Base-by-base conservation (phyloP, 106 monocot genomes). In the Dendrobium huoshanense region DNA sequence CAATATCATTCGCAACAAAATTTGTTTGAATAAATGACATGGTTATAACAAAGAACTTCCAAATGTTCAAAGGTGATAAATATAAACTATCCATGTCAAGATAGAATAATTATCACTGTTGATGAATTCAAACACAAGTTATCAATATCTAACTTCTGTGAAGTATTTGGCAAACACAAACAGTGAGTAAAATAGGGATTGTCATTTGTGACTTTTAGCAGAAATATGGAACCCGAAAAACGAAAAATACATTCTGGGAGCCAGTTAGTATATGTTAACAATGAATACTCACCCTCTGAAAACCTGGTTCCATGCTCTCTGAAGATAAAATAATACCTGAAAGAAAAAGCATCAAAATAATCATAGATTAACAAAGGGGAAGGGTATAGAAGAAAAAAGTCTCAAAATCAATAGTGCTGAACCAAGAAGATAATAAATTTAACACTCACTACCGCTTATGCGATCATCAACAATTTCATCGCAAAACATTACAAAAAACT, bases 251-350 rank as follows among this genome's bases (percentile, higher is more conserved):
- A 67, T 67, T 67, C 11, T 25, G 9, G 5, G 24, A 67, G 11
- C 27, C 27, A 67, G 11, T 5, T 58, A 67, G 67, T 19, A 29
- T 9, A 29, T 24, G 20, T 4, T 20, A 51, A 20, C 18, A 77
- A 82, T 67, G 37, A 70, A 40, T 49, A 45, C 86, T 79, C 29
- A 88, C 90, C 84, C 88, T 86, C 70, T 88, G 81, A 47, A 91
- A 88, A 16, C 86, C 90, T 84, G 88, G 90, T 58, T 88, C 88
- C 86, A 88, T 88, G 77, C 90, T 91, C 78, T 68, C 88, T 49
- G 90, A 80, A 27, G 84, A 75, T 20, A 86, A 74, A 45, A 88
- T 84, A 77, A 88, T 80, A 16, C 90, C 90, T 91, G 79, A 56
- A 56, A 67, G 17, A 77, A 55, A 27, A 51, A 51, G 13, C 51